phyloP scores from a whole-genome alignment of 768 basidiomycete genomes.

The Piloderma croceum region DNA sequence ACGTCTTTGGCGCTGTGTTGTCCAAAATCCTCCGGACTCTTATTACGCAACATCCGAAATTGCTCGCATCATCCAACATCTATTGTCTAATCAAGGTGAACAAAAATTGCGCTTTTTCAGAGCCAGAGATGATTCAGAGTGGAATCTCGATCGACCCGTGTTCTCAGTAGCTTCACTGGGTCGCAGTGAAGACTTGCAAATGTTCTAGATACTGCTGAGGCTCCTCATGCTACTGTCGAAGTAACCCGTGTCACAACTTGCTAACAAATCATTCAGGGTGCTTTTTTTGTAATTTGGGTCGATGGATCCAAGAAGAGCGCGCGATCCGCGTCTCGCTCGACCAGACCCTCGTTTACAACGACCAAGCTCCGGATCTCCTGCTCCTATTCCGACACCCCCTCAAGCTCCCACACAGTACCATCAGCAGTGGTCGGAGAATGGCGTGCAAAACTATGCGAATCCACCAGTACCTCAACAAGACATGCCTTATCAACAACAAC shows the following conservation, averaged over 20 bases:
- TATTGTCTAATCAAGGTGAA: slow-evolving; percentile 16
- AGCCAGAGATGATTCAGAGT: slow-evolving; percentile 88
- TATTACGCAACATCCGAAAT: background rate
- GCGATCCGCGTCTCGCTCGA: slow-evolving; percentile 75
- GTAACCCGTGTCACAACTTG: no score
- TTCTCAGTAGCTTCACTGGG: slow-evolving; percentile 37
- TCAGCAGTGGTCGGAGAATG: slow-evolving; percentile 21
- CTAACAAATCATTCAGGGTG: no score
- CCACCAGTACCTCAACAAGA: background rate
- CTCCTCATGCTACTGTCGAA: slow-evolving; percentile 21
- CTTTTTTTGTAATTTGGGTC: no score
- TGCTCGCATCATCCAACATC: background rate
- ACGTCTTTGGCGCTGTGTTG: no score
- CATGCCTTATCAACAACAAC: background rate
- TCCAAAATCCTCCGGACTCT: background rate
- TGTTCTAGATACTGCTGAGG: slow-evolving; percentile 96
- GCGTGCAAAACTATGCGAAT: background rate
- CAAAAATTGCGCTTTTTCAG: no score
- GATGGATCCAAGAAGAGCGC: slow-evolving; percentile 79
- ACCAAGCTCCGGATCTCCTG: slow-evolving; percentile 20
- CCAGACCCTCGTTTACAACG: slow-evolving; percentile 61
- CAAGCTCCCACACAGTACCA: slow-evolving; percentile 4
- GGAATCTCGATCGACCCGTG: slow-evolving; percentile 77
- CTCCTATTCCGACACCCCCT: slow-evolving; percentile 17
- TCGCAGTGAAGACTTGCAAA: slow-evolving; percentile 67